Evolutionary conservation across 1,284 basidiomycete genomes (phyloP), one percentile per base, ranked within the genome.

Genomic region (Leccinum fallax): DNA sequence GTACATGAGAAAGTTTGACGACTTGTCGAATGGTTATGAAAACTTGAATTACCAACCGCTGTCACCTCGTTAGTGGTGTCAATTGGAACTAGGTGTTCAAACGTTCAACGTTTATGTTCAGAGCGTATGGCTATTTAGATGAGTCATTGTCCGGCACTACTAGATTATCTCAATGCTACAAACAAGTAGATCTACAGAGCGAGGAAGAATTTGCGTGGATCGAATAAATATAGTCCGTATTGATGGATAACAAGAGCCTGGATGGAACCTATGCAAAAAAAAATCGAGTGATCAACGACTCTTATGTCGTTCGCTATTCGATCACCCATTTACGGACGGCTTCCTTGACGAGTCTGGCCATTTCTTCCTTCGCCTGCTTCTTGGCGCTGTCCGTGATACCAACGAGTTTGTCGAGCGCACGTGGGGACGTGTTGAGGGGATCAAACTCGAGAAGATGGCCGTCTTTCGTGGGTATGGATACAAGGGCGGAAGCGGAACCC

Each of bases 401-500:
- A 61, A 90, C 86, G 11, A 93, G 78, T 51, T 83, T 85, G 66
- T 92, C 89, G 40, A 93, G 76, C 51, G 87, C 80, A 3, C 82
- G 79, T 0, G 89, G 89, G 0, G 88, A 88, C 1, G 90, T 89
- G 57, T 81, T 80, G 52, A 92, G 75, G 5, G 91, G 89, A 67
- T 93, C 88, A 66, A 93, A 91, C 74, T 91, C 89, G n/a, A 93
- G 79, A 11, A 90, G 71, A 67, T 88, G 87, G 0, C 90, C 91
- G 66, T 91, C 89, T 58, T 82, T 84, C 0, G 88, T 92, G 4
- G 88, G 86, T 16, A 92, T 86, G 1, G 88, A 84, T 5, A 92
- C 85, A 28, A 86, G 80, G 13, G 84, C 81, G 3, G 79, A 79
- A 38, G 66, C 58, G 53, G 52, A 70, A 51, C 69, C 57, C 55